A percentile compares a stretch with the other conserved stretches of the same genome.
These are phyloP conservation scores for Eragrostis curvula DNA, from an alignment of 176 grass and related monocot species.

Conservation along the genomic window DNA sequence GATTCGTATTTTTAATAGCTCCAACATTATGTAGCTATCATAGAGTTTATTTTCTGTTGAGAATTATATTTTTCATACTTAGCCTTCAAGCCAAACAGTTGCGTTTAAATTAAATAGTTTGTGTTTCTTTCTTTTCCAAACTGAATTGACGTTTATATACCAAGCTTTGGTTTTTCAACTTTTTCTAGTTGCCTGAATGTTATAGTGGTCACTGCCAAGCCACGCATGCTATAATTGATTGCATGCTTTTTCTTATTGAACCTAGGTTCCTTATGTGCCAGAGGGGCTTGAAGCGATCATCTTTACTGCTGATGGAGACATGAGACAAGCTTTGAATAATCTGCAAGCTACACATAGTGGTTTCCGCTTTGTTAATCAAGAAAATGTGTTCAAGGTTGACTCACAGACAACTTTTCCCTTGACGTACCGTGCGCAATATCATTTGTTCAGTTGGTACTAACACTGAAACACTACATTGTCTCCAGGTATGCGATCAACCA, in stretches of 20 bases:
- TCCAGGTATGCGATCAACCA: slow-evolving; percentile 94
- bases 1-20: neutral
- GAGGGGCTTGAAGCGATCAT: slow-evolving; percentile 98
- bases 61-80: neutral
- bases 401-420: neutral
- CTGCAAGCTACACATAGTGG: slow-evolving; percentile 96
- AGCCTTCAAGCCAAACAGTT: neutral
- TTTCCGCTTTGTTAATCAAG: slow-evolving; percentile 93
- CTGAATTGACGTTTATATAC: slow-evolving; percentile 1
- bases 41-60: neutral
- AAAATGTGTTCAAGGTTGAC: slow-evolving; percentile 92
- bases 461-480: neutral
- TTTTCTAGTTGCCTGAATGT: neutral
- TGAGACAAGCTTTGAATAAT: slow-evolving; percentile 98
- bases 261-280: slow-evolving; percentile 86
- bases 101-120: neutral
- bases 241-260: slow-evolving; percentile 12
- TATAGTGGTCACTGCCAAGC: neutral
- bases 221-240: neutral
- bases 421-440: neutral
- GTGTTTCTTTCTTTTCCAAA: neutral
- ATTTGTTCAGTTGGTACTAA: slow-evolving; percentile 16
- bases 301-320: slow-evolving; percentile 97
- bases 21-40: neutral
- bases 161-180: neutral